Base-by-base conservation (phyloP, 169 alveolate genomes). In the Eimeria necatrix region DNA sequence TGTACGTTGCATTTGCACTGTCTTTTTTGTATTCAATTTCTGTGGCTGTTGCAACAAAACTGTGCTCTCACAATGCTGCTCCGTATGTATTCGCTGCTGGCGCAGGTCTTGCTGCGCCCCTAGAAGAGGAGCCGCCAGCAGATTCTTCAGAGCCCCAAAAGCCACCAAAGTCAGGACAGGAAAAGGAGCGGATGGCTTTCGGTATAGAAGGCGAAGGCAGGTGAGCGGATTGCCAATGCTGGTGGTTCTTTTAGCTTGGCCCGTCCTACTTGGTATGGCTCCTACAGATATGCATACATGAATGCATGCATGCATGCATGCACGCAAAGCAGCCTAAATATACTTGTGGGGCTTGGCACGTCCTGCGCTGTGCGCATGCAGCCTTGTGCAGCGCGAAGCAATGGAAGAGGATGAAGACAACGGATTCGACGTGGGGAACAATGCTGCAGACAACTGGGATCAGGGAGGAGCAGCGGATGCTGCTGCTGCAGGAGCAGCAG, bases 331-430 rank as follows among this genome's bases (percentile, higher is more conserved):
- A 32, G 41, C 41, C 41, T 32, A 32, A 32, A 32, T 32, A 32
- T 32, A 18, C 9, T 18, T 20, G 18, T 0, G 49, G 16, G 5
- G 56, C 78, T 59, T 24, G 61, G 9, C 60, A 32, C 41, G 41
- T 32, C 41, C 41, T 32, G 41, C 41, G 41, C 41, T 32, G 41
- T 14, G 24, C 22, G 53, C 90, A n/a, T 59, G 78, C 92, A 85
- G 92, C 81, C 92, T 85, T 59, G 92, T 85, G 80, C 92, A 85
- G 92, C 80, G 81, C 20, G 92, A 85, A 24, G 22, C 92, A 85
- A 61, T 85, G 60, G 80, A 85, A 61, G 60, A 49, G 18, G 92
- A 85, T 46, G 92, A 46, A 10, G 92, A 85, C 32, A 52, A 85
- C 51, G 81, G 70, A 3, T 76, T 46, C 9, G 80, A 56, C 22